phyloP scores from a whole-genome alignment of 2,329 filamentous ascomycete genomes.

The Ampelomyces quisqualis region DNA sequence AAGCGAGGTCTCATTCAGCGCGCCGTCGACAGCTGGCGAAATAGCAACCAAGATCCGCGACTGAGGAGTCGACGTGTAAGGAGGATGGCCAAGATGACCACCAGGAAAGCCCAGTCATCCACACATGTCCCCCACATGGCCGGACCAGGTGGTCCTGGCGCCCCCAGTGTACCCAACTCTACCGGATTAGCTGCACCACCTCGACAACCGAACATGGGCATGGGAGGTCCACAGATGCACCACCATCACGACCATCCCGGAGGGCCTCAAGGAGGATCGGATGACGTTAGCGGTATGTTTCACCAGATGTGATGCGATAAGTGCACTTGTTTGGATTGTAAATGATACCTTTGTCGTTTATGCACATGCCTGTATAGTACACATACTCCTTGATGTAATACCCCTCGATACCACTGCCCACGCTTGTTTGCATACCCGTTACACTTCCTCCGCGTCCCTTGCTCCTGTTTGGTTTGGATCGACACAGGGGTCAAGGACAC shows the following conservation, averaged over 20 bases:
- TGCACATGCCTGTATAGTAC: constrained; percentile 46
- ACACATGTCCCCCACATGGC: constrained; percentile 65
- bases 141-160: constrained; percentile 61
- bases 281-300: constrained; percentile 96
- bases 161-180: constrained; percentile 64
- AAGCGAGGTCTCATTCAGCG: constrained; percentile 95
- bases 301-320: constrained; percentile 72
- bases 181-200: constrained; percentile 60
- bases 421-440: constrained; percentile 34
- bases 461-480: constrained; percentile 32
- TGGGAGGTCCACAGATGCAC: constrained; percentile 64
- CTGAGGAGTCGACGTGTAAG: constrained; percentile 88
- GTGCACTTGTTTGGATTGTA: constrained; percentile 42
- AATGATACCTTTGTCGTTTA: constrained; percentile 47
- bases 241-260: constrained; percentile 75
- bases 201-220: constrained; percentile 67
- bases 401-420: constrained; percentile 44
- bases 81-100: constrained; percentile 94
- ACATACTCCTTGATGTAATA: constrained; percentile 48
- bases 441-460: constrained; percentile 14
- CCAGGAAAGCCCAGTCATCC: constrained; percentile 69
- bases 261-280: constrained; percentile 65
- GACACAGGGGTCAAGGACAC: constrained; percentile 20
- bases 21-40: constrained; percentile 97
- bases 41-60: constrained; percentile 95